Conservation (phyloP, 2,329 filamentous ascomycete genomes). For the Diaporthe helianthi region DNA sequence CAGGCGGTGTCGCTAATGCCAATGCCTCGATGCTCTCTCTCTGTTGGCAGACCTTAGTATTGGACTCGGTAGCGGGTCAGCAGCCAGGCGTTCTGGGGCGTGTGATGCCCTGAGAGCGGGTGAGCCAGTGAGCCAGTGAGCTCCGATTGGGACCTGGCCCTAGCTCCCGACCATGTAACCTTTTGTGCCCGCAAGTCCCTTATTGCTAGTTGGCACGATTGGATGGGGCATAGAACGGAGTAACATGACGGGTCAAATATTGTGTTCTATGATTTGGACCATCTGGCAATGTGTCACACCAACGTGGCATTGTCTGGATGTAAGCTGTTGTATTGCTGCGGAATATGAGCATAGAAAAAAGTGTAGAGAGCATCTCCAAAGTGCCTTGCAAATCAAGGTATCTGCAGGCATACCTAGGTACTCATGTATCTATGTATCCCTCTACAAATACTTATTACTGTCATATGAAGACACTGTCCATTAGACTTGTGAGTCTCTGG, state of each 20-base stretch:
- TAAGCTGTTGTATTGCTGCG: not conserved
- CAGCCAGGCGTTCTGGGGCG: not conserved
- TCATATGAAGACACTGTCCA: not conserved
- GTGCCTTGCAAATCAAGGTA: not conserved
- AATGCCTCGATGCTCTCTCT: not conserved
- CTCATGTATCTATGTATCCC: not conserved
- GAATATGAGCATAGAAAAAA: not conserved
- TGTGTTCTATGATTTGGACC: not conserved
- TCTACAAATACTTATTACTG: not conserved
- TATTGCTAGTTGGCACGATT: not conserved
- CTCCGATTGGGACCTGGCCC: conserved; percentile 23
- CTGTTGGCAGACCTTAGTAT: not conserved
- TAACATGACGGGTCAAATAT: not conserved
- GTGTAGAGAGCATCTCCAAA: not conserved
- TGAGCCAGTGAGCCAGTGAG: conserved; percentile 25
- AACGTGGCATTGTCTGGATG: not conserved
- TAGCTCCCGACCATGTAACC: conserved; percentile 26
- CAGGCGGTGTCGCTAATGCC: conserved; percentile 11
- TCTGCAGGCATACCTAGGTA: too few relatives aligned
- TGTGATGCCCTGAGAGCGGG: conserved; percentile 9
- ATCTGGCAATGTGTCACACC: not conserved
- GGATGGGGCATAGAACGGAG: not conserved
- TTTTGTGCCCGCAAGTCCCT: not conserved
- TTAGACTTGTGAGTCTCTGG: too few relatives aligned
- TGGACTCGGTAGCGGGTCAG: conserved; percentile 14